Conservation (phyloP, 75 land plant genomes). For the Cupressus sempervirens region DNA sequence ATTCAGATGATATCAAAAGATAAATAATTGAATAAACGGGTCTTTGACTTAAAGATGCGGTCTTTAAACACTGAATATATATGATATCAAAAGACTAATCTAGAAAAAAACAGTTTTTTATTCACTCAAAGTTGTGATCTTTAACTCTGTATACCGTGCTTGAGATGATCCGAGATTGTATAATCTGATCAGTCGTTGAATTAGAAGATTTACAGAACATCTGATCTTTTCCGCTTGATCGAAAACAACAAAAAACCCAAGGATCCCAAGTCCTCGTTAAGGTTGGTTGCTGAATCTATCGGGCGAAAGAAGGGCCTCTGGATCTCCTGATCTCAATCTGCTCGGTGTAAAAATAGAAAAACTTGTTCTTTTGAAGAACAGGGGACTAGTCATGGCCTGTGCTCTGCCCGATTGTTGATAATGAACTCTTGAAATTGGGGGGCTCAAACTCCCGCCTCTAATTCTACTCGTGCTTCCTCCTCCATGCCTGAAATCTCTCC, state of each 20-base stretch:
- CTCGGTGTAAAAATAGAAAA: conserved; percentile 37
- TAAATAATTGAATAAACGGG: too few relatives aligned
- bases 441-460: conserved; percentile 10
- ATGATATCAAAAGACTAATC: too few relatives aligned
- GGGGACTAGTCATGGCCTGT: conserved; percentile 44
- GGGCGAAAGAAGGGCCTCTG: conserved; percentile 70
- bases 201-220: neutral
- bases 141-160: too few relatives aligned
- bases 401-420: neutral
- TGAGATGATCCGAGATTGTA: neutral
- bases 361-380: conserved; percentile 25
- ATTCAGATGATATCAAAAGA: too few relatives aligned
- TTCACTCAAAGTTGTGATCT: too few relatives aligned
- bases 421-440: neutral
- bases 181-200: neutral
- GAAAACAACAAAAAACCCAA: neutral
- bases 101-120: too few relatives aligned
- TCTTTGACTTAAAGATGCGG: too few relatives aligned
- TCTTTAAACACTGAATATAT: too few relatives aligned
- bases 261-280: neutral
- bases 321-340: conserved; percentile 61
- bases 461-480: neutral
- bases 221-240: neutral
- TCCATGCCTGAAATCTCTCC: conserved; percentile 1
- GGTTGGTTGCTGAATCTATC: conserved; percentile 44